A percentile compares a stretch with the other conserved stretches of the same genome.
phyloP scores from a whole-genome alignment of 768 basidiomycete genomes.

The Glaciozyma martinii region DNA sequence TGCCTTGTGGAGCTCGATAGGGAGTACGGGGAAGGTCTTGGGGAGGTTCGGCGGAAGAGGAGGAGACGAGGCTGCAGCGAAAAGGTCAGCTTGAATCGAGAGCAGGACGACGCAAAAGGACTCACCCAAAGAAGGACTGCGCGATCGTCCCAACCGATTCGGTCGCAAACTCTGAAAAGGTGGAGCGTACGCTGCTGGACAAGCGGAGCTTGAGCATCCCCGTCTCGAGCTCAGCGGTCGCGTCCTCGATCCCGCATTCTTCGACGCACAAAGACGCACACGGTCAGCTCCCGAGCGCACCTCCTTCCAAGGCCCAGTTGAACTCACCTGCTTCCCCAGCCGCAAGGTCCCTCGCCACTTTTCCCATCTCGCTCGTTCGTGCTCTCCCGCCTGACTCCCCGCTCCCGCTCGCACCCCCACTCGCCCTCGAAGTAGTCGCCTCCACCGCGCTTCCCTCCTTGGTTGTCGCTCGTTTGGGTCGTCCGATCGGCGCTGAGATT shows the following conservation, averaged over 20 bases:
- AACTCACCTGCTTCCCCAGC: neutral
- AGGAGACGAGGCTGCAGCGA: neutral
- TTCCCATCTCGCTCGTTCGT: neutral
- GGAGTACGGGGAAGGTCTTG: neutral
- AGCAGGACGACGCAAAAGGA: neutral
- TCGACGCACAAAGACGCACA: neutral
- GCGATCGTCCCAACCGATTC: neutral
- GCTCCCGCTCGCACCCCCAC: neutral
- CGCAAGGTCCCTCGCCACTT: neutral
- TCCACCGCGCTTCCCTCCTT: too few relatives aligned
- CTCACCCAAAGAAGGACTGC: neutral
- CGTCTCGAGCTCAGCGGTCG: neutral
- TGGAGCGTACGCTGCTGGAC: neutral
- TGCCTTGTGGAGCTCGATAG: neutral
- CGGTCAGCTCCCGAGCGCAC: neutral
- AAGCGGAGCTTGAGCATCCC: neutral
- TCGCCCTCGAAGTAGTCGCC: too few relatives aligned
- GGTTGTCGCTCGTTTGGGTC: neutral
- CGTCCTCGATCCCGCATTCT: neutral
- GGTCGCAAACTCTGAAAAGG: neutral
- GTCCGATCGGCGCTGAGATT: neutral
- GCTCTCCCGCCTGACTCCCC: neutral
- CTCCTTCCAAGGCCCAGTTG: neutral
- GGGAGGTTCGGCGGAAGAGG: neutral
- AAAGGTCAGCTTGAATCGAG: neutral